These are phyloP conservation scores for Rheum nobile DNA, from an alignment of 148 eudicot species.

Conservation along the genomic window DNA sequence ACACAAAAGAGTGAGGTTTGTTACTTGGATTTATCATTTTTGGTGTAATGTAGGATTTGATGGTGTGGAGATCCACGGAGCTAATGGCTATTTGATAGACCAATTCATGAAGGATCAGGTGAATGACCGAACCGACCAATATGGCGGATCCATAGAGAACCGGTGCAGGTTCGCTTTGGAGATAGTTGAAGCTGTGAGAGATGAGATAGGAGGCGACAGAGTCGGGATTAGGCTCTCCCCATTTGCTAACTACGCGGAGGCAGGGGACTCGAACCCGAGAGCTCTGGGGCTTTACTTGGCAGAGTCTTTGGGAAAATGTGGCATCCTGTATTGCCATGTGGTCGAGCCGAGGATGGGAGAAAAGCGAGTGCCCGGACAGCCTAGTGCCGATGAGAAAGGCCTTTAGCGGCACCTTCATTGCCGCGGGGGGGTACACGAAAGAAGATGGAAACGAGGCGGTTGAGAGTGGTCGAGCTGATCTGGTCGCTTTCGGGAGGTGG, in stretches of 20 bases:
- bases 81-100: conserved; percentile 43
- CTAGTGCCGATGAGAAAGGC: conserved; percentile 30
- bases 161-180: conserved; percentile 41
- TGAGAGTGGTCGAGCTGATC: conserved; percentile 19
- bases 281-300: conserved; percentile 33
- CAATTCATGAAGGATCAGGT: conserved; percentile 39
- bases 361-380: conserved; percentile 10
- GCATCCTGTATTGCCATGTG: conserved; percentile 26
- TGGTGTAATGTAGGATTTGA: conserved; percentile 25
- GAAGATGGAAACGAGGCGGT: conserved; percentile 34
- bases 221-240: conserved; percentile 44
- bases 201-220: conserved; percentile 38
- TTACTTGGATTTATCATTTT: not conserved
- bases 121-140: conserved; percentile 42
- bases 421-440: conserved; percentile 31
- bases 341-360: conserved; percentile 17
- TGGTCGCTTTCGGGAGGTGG: conserved; percentile 34
- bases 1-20: not conserved
- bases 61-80: conserved; percentile 41
- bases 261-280: conserved; percentile 33
- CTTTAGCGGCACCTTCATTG: conserved; percentile 30
- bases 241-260: conserved; percentile 27
- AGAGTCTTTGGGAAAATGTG: conserved; percentile 18
- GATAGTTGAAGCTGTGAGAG: conserved; percentile 28
- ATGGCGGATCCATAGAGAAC: conserved; percentile 44